Evolutionary conservation across 768 basidiomycete genomes (phyloP).

Genomic region (Kwoniella heveanensis): DNA sequence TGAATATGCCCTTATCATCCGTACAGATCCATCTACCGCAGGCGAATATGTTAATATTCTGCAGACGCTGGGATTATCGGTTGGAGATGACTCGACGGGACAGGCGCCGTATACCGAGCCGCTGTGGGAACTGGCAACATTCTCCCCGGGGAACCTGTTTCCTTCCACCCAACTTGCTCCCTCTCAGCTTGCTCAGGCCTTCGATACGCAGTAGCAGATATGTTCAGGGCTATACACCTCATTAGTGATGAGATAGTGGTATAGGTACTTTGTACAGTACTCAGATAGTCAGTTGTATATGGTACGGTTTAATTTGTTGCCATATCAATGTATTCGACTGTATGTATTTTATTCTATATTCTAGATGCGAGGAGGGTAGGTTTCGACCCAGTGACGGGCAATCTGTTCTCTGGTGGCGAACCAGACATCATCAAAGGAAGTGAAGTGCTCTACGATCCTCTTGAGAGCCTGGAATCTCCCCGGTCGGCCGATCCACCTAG

Average conservation of each 20-base stretch:
- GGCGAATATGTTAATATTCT: constrained; percentile 16
- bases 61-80: constrained; percentile 9
- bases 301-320: constrained; percentile 4
- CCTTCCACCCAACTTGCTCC: no score
- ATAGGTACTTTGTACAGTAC: no score
- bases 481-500: constrained; percentile 44
- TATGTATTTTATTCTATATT: background rate
- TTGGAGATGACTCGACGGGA: background rate
- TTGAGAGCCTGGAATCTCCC: constrained; percentile 44
- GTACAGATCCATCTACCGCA: constrained; percentile 8
- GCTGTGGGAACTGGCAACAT: constrained; percentile 15
- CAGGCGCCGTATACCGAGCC: constrained; percentile 6
- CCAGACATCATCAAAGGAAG: constrained; percentile 42
- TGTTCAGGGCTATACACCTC: no score
- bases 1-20: no score
- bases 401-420: constrained; percentile 47
- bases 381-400: constrained; percentile 35
- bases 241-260: no score
- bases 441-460: constrained; percentile 38
- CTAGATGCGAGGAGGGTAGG: constrained; percentile 28
- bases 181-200: background rate
- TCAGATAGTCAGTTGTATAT: no score
- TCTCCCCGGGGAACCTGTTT: constrained; percentile 18
- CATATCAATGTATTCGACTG: constrained; percentile 7
- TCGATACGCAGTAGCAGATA: background rate